These are phyloP conservation scores for Sporothrix globosa DNA, from an alignment of 2,329 filamentous ascomycete genomes.

Conservation along the genomic window DNA sequence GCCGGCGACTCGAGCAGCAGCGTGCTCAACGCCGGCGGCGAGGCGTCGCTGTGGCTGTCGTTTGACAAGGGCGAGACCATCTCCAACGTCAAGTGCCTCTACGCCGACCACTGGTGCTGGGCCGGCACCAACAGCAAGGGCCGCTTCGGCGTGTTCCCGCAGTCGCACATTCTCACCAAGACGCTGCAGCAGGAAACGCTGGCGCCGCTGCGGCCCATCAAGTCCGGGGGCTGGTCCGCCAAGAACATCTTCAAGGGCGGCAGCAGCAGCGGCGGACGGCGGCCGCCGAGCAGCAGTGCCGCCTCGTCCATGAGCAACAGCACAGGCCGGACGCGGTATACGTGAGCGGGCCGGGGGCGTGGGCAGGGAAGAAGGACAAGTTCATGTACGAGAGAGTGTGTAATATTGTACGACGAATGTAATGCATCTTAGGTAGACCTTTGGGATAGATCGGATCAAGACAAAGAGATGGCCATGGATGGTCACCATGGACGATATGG, in stretches of 20 bases:
- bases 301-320: conserved; percentile 34
- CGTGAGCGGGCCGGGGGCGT: neutral
- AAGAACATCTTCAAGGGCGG: conserved; percentile 31
- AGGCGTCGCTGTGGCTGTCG: conserved; percentile 54
- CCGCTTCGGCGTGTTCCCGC: conserved; percentile 44
- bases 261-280: neutral
- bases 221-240: conserved; percentile 32
- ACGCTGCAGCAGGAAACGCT: conserved; percentile 35
- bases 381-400: neutral
- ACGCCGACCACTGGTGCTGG: conserved; percentile 46
- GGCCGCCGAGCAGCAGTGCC: conserved; percentile 34
- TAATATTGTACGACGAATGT: neutral
- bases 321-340: conserved; percentile 31
- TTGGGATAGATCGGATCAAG: neutral
- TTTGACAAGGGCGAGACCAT: conserved; percentile 70
- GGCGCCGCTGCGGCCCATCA: conserved; percentile 29
- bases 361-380: no score
- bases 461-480: neutral
- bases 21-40: conserved; percentile 43
- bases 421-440: neutral
- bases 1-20: conserved; percentile 40
- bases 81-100: conserved; percentile 62
- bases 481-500: neutral
- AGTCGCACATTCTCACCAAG: conserved; percentile 35
- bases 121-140: conserved; percentile 45